Base-by-base conservation (phyloP, 106 monocot genomes). In the Triglochin maritima region DNA sequence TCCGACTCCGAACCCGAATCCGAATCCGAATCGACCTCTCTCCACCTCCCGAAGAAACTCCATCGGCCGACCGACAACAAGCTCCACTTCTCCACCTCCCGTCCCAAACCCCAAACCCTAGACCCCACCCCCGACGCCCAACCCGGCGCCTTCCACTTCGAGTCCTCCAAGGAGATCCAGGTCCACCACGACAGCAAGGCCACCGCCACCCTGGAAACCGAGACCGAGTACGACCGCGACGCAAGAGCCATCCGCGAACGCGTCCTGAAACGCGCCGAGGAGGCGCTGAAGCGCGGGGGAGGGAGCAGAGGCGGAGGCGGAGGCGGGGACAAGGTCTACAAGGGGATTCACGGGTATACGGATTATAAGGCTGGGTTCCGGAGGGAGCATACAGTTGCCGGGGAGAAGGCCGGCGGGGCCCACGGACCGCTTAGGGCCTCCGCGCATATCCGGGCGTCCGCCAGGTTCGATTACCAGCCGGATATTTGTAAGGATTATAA, bases 401-500 rank as follows among this genome's bases (percentile, higher is more conserved):
- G 79, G 6, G 96, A 91, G 91, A 96, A 96, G 82, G 90, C 96
- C 2, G 83, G 91, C 16, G 91, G 96, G 7, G 79, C 96, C 1
- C 96, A 96, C 52, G 96, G 96, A 2, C 96, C 96, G 4, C 83
- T 96, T 6, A 79, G 96, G 11, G 88, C 96, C 0, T 88, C 96
- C 0, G 85, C 86, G 7, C 83, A 91, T 64, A 96, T 96, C n/a
- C 71, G 96, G 17, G 15, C 76, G 3, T 87, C 96, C 1, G 84
- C 83, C 11, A 83, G 96, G 73, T 96, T 96, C 60, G 96, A 96
- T 49, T 96, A 91, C 80, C 96, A 96, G 80, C 96, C 91, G 6
- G 96, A 96, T 59, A 96, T 96, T 13, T 96, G 96, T 48, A 96
- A 96, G 82, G 96, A 96, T 66, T 96, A 96, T 66, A 96, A 96